Evolutionary conservation across 495 filamentous ascomycete species (phyloP).

Genomic region (Pyrenula aspistea): DNA sequence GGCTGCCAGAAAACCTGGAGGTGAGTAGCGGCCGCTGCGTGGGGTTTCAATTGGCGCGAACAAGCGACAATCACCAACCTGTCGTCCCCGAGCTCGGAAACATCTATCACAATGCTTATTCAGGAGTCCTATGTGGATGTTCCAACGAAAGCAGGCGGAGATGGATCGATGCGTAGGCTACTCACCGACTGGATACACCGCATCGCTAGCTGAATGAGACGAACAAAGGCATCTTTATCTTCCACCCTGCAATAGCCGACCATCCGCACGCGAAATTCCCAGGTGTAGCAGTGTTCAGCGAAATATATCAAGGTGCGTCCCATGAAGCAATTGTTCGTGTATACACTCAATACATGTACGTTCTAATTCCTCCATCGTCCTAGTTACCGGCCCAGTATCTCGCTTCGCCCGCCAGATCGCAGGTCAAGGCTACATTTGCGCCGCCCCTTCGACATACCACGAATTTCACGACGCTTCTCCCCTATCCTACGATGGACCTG

Average conservation of each 20-base stretch:
- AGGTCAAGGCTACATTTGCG: constrained; percentile 87
- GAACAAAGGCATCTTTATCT: constrained; percentile 67
- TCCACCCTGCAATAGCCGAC: constrained; percentile 71
- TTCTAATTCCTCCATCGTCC: not conserved
- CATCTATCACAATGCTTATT: constrained; percentile 60
- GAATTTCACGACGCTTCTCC: constrained; percentile 83
- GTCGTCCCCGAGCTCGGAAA: too few species aligned
- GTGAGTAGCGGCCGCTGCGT: too few species aligned
- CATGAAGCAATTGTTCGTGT: too few species aligned
- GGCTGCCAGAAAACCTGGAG: too few species aligned
- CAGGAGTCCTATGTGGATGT: constrained; percentile 57
- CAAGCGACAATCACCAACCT: too few species aligned
- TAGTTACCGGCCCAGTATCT: constrained; percentile 85
- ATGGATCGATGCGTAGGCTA: constrained; percentile 47
- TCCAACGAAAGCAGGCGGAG: constrained; percentile 48
- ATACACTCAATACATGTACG: constrained; percentile 3
- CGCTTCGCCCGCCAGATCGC: constrained; percentile 89
- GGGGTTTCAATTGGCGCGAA: too few species aligned
- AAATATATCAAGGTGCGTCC: constrained; percentile 82
- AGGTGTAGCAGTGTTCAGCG: constrained; percentile 81
- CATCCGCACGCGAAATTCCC: constrained; percentile 87
- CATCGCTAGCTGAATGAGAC: not conserved
- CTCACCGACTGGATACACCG: not conserved
- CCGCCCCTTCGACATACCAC: constrained; percentile 82
- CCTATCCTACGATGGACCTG: constrained; percentile 74